Base-by-base conservation (phyloP, 164 flowering plant species). In the Liquidambar formosana region DNA sequence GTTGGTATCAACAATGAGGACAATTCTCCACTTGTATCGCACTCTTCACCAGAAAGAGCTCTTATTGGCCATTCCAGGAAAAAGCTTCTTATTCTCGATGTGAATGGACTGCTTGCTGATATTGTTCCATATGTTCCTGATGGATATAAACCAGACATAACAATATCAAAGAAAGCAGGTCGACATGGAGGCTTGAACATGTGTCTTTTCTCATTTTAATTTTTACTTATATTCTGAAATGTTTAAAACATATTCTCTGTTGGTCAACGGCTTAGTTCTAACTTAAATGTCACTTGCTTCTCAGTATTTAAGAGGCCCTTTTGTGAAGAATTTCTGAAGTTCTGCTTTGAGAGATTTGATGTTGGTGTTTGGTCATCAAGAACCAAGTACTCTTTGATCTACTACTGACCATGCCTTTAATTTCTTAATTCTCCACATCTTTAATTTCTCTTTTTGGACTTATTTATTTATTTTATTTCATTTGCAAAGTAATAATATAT, bases 291-390 rank as follows among this genome's bases (percentile, higher is more conserved):
- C 14, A 61, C 47, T 67, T 60, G 0, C 61, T 51, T 66, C 41
- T 44, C 85, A 89, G 93, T 89, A 67, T 89, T 82, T 63, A 87
- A 75, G 78, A 84, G 93, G 78, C 93, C 93, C 0, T 81, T 70
- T 26, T 82, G 84, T 74, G 82, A 81, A 38, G 84, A 80, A 59
- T 89, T 89, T 79, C 64, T 89, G 48, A 46, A 72, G 62, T 89
- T 89, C 67, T 89, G 91, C 75, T 81, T 89, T 67, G 80, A 84
- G 70, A 81, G 65, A 65, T 89, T 89, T 66, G 71, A 75, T 66
- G 90, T 89, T 12, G 93, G 86, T 15, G 65, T 89, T 57, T 89
- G 93, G 93, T 74, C 93, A 12, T 89, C 93, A 59, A 83, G 88
- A 82, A 59, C 47, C 14, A 82, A 65, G 93, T 88, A 85, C 22